Evolutionary conservation across 2,329 filamentous ascomycete genomes (phyloP).

Genomic region (Colletotrichum somersetense): DNA sequence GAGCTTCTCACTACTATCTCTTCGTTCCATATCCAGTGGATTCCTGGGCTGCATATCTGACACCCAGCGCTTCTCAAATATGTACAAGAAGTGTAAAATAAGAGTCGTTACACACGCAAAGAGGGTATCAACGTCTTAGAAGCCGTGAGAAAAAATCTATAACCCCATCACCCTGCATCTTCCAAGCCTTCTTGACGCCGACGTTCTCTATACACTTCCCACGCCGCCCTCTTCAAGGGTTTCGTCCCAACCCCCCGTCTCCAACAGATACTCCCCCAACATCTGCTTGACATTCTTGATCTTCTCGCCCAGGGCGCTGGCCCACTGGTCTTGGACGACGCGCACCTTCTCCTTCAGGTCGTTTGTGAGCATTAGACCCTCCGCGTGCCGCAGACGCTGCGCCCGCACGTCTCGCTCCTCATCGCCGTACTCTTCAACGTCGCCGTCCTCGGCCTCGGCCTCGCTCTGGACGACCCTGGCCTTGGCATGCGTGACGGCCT

Average conservation of each 20-base stretch:
- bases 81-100: slow-evolving; percentile 38
- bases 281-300: slow-evolving; percentile 80
- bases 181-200: background rate
- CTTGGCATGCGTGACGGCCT: slow-evolving; percentile 78
- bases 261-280: slow-evolving; percentile 79
- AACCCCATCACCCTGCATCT: slow-evolving; percentile 15
- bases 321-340: slow-evolving; percentile 92
- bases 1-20: background rate
- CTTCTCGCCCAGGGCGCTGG: slow-evolving; percentile 83
- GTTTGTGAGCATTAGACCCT: slow-evolving; percentile 79
- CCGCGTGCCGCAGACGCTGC: slow-evolving; percentile 71
- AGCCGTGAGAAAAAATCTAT: slow-evolving; percentile 27
- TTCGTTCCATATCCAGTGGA: slow-evolving; percentile 3
- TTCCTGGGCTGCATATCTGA: slow-evolving; percentile 14
- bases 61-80: slow-evolving; percentile 10
- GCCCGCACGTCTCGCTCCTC: slow-evolving; percentile 57
- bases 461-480: slow-evolving; percentile 77
- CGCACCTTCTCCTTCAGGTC: slow-evolving; percentile 95
- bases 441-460: slow-evolving; percentile 65
- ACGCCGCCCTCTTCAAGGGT: slow-evolving; percentile 71
- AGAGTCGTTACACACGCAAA: slow-evolving; percentile 38
- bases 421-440: slow-evolving; percentile 52
- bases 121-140: slow-evolving; percentile 43
- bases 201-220: slow-evolving; percentile 56
- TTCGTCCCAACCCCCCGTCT: slow-evolving; percentile 91